phyloP scores from a whole-genome alignment of 805 yeast species.

The Barnettozyma vustinii region DNA sequence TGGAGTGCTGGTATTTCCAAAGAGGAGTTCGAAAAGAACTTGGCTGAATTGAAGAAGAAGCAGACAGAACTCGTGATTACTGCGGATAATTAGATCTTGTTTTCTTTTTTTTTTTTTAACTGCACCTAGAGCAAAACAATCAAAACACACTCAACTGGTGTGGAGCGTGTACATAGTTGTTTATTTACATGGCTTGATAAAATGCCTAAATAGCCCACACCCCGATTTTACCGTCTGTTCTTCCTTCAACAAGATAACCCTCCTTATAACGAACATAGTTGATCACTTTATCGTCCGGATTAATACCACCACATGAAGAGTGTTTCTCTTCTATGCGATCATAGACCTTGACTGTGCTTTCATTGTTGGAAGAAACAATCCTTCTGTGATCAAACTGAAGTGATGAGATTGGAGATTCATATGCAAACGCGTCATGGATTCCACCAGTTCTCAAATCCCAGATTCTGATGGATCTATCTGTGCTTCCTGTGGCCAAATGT shows the following conservation, averaged over 20 bases:
- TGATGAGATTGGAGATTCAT: conserved; percentile 48
- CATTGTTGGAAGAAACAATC: conserved; percentile 49
- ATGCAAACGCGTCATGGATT: conserved; percentile 55
- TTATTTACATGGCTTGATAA: not conserved
- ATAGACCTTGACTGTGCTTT: conserved; percentile 47
- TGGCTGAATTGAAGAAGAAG: conserved; percentile 3
- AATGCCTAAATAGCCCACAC: conserved; percentile 50
- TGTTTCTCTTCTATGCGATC: conserved; percentile 51
- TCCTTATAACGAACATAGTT: conserved; percentile 47
- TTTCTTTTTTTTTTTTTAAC: too few species aligned
- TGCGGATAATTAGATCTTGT: not conserved
- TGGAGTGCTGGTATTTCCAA: conserved; percentile 10
- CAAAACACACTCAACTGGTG: too few species aligned
- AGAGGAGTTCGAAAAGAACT: conserved; percentile 8
- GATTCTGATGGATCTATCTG: conserved; percentile 56
- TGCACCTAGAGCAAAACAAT: not conserved
- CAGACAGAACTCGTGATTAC: conserved; percentile 4
- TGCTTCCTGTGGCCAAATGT: conserved; percentile 57
- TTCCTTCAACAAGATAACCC: conserved; percentile 64
- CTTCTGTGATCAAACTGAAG: conserved; percentile 55
- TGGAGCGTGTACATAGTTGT: not conserved
- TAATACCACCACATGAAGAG: conserved; percentile 43
- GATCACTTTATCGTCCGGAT: conserved; percentile 28
- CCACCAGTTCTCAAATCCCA: conserved; percentile 75
- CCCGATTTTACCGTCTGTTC: conserved; percentile 53